A percentile compares a stretch with the other conserved stretches of the same genome.
These are phyloP conservation scores for Asterophora parasitica DNA, from an alignment of 768 basidiomycete genomes.

Conservation along the genomic window DNA sequence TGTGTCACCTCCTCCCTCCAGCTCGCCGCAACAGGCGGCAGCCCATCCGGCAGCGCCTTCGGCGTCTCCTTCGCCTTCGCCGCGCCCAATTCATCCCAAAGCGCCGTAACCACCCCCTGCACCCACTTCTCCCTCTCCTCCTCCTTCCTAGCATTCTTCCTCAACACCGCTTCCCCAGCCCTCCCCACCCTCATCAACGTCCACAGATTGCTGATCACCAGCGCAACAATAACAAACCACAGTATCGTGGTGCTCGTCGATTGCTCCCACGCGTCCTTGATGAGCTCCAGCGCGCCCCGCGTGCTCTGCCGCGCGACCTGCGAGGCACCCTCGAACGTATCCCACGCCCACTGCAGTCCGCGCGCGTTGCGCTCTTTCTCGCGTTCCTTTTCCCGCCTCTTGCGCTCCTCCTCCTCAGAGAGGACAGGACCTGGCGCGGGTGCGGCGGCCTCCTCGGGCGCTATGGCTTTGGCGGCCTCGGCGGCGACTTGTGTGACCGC, in stretches of 20 bases:
- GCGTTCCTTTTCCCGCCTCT: conserved; percentile 63
- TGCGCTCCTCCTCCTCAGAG: conserved; percentile 34
- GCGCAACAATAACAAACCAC: conserved; percentile 63
- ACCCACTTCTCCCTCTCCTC: conserved; percentile 76
- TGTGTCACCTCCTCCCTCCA: conserved; percentile 45
- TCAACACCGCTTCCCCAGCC: conserved; percentile 37
- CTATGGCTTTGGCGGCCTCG: conserved; percentile 14
- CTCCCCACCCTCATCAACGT: conserved; percentile 40
- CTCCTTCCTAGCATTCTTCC: conserved; percentile 46
- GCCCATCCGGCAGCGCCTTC: conserved; percentile 4
- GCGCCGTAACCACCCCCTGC: conserved; percentile 62
- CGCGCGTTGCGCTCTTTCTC: conserved; percentile 68
- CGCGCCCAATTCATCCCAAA: conserved; percentile 65
- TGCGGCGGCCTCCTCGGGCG: no score
- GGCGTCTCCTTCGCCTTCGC: conserved; percentile 30
- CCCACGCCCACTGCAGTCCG: conserved; percentile 83
- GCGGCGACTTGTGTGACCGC: conserved; percentile 42
- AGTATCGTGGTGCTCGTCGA: conserved; percentile 67
- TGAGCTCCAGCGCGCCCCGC: conserved; percentile 68
- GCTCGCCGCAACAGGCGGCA: conserved; percentile 9
- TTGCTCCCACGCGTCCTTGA: conserved; percentile 77
- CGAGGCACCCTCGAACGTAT: conserved; percentile 75
- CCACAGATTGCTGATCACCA: conserved; percentile 81
- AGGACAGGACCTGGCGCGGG: background rate
- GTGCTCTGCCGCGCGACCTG: conserved; percentile 69